Evolutionary conservation across 192 early-diverging fungal species (phyloP).

Genomic region (Lobosporangium transversale): DNA sequence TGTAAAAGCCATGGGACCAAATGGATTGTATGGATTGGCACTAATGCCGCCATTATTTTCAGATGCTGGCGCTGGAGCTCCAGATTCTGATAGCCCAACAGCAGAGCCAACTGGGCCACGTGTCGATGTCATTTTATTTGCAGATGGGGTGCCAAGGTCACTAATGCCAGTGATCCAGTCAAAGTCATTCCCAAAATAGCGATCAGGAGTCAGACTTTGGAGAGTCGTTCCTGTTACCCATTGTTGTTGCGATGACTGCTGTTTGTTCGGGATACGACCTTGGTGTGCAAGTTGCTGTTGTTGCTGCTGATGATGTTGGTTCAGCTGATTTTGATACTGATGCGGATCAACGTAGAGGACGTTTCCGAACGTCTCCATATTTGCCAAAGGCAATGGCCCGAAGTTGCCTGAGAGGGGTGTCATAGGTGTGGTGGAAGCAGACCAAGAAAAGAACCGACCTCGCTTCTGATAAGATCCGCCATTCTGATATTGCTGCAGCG

Average conservation of each 20-base stretch:
- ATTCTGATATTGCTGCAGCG: background rate
- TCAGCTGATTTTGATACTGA: constrained; percentile 11
- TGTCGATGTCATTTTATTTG: background rate
- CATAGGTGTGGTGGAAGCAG: constrained; percentile 12
- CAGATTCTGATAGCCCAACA: background rate
- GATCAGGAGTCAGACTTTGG: constrained; percentile 29
- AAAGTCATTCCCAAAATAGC: constrained; percentile 17
- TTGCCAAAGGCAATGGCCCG: background rate
- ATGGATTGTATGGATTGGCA: no score
- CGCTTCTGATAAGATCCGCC: constrained; percentile 17
- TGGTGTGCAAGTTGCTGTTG: constrained; percentile 2
- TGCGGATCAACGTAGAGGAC: constrained; percentile 10
- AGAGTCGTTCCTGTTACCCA: constrained; percentile 16
- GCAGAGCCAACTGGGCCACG: constrained; percentile 1
- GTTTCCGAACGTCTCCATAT: constrained; percentile 3
- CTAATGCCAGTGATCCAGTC: constrained; percentile 27
- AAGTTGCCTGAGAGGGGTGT: constrained; percentile 23
- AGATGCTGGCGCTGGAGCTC: background rate
- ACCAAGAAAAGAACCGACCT: constrained; percentile 9
- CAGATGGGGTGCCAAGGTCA: constrained; percentile 7
- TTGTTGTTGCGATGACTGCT: constrained; percentile 9
- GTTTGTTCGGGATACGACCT: background rate
- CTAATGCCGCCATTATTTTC: background rate
- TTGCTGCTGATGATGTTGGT: constrained; percentile 14
- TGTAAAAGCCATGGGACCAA: no score